Evolutionary conservation across 2,329 filamentous ascomycete species (phyloP), one percentile per base, ranked within the genome.

Genomic region (Ceratocystis destructans): DNA sequence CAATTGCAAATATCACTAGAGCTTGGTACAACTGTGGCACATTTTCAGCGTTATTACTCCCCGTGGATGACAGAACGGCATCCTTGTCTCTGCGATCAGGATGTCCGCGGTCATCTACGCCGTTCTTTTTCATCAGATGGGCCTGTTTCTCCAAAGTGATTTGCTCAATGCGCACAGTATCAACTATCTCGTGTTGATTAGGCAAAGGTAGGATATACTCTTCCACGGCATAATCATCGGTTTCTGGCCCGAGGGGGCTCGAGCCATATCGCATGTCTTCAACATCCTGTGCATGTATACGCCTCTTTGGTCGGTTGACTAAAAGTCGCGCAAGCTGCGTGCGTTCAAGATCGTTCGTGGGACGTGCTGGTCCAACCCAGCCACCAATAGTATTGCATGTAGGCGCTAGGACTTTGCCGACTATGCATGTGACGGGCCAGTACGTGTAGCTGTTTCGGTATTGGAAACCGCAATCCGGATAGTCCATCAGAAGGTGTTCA

Each of bases 381-480:
- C 88, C 88, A 55, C 83, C 87, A 22, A 88, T 80, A 65, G 87
- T 82, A 69, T 81, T 83, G 70, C 88, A 89, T 0, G 87, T 89
- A 28, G 87, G 85, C 48, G 84, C 87, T 6, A 91, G 78, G 2
- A 91, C 87, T 72, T 89, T 90, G 46, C 87, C 88, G 1, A 91
- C 85, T 66, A 90, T 87, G 70, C 82, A 87, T 22, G 81, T 79
- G 12, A 84, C 82, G 2, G 87, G 84, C 88, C 88, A 91, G 77
- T 90, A 91, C 1, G 88, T 90, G 72, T 87, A 87, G 66, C 84
- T 86, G 71, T 78, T 81, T 67, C 86, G 85, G 72, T 90, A 90
- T 75, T 91, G 88, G 72, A 91, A 90, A 17, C 88, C 88, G 69
- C 85, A 85, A 70, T 85, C 79, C 0, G 86, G 86, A 67, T 87